These are phyloP conservation scores for Backusella westeae DNA, from an alignment of 192 early-diverging fungal genomes.

Conservation along the genomic window DNA sequence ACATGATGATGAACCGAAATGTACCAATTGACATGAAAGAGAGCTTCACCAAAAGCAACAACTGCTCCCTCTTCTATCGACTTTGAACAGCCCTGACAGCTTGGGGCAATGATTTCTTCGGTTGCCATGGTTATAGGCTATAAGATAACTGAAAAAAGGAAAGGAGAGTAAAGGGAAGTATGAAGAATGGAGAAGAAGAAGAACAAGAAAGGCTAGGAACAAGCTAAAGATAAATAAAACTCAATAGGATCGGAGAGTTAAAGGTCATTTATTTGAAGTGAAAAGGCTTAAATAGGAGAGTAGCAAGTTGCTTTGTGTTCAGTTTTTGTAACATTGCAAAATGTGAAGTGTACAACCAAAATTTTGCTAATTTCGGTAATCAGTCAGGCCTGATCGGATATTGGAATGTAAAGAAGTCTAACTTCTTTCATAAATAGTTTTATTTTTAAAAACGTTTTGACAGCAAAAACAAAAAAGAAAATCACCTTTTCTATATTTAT, in stretches of 20 bases:
- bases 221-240: not conserved
- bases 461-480: not conserved
- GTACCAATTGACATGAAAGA: conserved; percentile 84
- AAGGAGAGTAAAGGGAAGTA: not conserved
- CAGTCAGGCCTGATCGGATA: not conserved
- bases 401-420: not conserved
- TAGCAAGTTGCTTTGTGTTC: not conserved
- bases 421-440: not conserved
- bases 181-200: not conserved
- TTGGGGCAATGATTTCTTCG: conserved; percentile 32
- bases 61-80: conserved; percentile 75
- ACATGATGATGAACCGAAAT: conserved; percentile 1
- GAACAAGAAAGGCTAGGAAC: not conserved
- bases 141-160: not conserved
- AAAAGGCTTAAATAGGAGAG: not conserved
- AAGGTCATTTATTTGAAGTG: not conserved
- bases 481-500: not conserved
- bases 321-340: conserved; percentile 3
- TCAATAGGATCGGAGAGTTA: not conserved
- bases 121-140: not conserved
- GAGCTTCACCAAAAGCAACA: conserved; percentile 77
- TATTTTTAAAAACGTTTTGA: not conserved
- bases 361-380: not conserved
- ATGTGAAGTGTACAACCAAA: not conserved
- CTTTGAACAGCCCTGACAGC: conserved; percentile 65